These are phyloP conservation scores for Phanerochaete carnosa DNA, from an alignment of 768 basidiomycete species.

Conservation along the genomic window DNA sequence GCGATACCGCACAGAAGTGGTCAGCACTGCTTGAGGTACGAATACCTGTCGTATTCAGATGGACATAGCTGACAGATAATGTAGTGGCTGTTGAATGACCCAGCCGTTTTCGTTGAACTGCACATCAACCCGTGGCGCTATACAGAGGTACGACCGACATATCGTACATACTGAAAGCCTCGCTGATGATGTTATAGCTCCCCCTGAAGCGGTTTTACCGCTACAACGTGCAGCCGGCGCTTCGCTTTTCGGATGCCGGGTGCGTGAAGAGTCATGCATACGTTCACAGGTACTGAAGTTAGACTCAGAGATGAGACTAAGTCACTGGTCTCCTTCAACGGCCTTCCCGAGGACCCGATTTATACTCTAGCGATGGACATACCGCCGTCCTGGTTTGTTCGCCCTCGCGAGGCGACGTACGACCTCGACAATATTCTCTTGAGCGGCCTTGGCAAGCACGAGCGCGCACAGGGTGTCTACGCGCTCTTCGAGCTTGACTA, in stretches of 20 bases:
- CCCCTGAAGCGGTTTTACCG: slow-evolving; percentile 94
- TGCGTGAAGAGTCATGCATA: slow-evolving; percentile 32
- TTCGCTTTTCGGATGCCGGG: slow-evolving; percentile 71
- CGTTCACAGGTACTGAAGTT: slow-evolving; percentile 33
- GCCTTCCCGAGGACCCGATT: slow-evolving; percentile 81
- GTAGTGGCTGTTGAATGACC: slow-evolving; percentile 66
- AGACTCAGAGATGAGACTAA: slow-evolving; percentile 39
- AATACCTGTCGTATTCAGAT: background rate
- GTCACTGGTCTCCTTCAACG: slow-evolving; percentile 59
- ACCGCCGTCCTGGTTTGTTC: slow-evolving; percentile 88
- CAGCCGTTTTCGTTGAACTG: slow-evolving; percentile 68
- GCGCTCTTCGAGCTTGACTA: slow-evolving; percentile 88
- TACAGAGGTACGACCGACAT: slow-evolving; percentile 64
- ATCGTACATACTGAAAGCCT: background rate
- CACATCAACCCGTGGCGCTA: slow-evolving; percentile 71
- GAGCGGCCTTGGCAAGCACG: slow-evolving; percentile 53
- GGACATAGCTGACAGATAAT: background rate
- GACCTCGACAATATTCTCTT: slow-evolving; percentile 97
- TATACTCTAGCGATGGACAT: slow-evolving; percentile 95
- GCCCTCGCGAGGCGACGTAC: slow-evolving; percentile 82
- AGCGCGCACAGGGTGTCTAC: slow-evolving; percentile 52
- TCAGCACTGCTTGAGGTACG: slow-evolving; percentile 71
- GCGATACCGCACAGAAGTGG: slow-evolving; percentile 84
- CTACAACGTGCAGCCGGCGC: slow-evolving; percentile 55
- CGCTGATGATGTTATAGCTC: slow-evolving; percentile 42